These are phyloP conservation scores for Ceraceosorus guamensis DNA, from an alignment of 1,284 basidiomycete genomes.

Conservation along the genomic window DNA sequence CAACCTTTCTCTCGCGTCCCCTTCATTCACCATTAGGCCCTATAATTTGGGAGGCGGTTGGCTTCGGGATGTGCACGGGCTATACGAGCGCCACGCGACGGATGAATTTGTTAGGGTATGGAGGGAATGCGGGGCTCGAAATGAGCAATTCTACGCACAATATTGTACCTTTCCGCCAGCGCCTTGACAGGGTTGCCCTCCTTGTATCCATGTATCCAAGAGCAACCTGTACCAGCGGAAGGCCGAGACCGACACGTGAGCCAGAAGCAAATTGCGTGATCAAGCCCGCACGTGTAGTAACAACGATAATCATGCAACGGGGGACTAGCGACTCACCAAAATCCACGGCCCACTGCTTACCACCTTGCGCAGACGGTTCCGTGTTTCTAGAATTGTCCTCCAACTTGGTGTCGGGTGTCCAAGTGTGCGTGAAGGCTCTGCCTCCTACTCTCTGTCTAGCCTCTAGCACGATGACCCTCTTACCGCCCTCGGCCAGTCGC, in stretches of 20 bases:
- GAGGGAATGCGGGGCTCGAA: not conserved
- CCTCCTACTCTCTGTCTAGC: constrained; percentile 53
- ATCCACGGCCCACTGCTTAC: constrained; percentile 41
- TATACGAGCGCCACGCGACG: not conserved
- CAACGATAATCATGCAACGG: too few relatives aligned
- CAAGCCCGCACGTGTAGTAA: too few relatives aligned
- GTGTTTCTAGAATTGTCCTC: constrained; percentile 12
- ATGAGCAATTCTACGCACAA: constrained; percentile 25
- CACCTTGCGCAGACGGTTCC: not conserved
- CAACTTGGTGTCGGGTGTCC: constrained; percentile 20
- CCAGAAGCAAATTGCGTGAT: too few relatives aligned
- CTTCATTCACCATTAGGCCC: constrained; percentile 10
- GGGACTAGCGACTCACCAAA: constrained; percentile 22
- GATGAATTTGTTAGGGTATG: not conserved
- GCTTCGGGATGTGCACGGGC: constrained; percentile 17
- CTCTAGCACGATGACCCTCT: constrained; percentile 52
- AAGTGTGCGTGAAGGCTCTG: constrained; percentile 50
- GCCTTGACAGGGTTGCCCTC: constrained; percentile 52
- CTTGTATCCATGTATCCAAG: constrained; percentile 54
- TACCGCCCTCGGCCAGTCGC: constrained; percentile 49
- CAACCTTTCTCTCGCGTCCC: too few relatives aligned
- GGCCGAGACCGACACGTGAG: too few relatives aligned
- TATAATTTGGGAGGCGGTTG: constrained; percentile 22
- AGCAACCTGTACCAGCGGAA: constrained; percentile 40
- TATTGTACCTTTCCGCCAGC: constrained; percentile 49